Conservation (phyloP, 225 moss, liverwort and hornwort species). For the Ulota crispa region DNA sequence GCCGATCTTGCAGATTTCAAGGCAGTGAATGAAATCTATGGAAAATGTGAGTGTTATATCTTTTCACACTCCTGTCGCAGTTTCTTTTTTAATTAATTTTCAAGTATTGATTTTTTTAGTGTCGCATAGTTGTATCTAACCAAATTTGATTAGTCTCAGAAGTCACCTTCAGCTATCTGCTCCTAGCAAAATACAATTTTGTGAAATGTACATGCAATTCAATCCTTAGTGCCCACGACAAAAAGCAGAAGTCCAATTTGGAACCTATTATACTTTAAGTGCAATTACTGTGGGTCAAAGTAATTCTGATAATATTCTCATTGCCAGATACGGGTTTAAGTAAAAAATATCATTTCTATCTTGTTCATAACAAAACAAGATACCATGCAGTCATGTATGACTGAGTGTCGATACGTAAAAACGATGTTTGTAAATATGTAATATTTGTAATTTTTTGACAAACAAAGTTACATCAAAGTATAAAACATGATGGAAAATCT, state of each 20-base stretch:
- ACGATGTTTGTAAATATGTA: no score
- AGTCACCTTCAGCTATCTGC: neutral
- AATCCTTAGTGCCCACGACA: neutral
- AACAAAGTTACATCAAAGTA: neutral
- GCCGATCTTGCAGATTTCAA: conserved; percentile 99
- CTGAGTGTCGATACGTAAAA: neutral
- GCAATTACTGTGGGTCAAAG: neutral
- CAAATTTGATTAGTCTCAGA: neutral
- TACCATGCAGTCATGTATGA: neutral
- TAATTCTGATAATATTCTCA: neutral
- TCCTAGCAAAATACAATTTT: neutral
- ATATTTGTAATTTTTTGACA: no score
- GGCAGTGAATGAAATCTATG: conserved; percentile 90
- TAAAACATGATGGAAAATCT: neutral
- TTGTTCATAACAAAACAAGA: neutral
- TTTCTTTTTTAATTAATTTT: neutral
- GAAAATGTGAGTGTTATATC: conserved; percentile 61
- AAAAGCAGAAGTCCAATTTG: neutral
- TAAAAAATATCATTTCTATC: neutral
- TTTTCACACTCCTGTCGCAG: conserved; percentile 1
- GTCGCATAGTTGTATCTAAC: neutral
- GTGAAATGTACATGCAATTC: neutral
- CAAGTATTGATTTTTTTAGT: neutral
- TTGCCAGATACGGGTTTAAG: neutral
- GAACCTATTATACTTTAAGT: neutral